Percentiles rank a stretch among this genome's conserved stretches.
These are phyloP conservation scores for Lyophyllum shimeji DNA, from an alignment of 768 basidiomycete genomes.

Conservation along the genomic window DNA sequence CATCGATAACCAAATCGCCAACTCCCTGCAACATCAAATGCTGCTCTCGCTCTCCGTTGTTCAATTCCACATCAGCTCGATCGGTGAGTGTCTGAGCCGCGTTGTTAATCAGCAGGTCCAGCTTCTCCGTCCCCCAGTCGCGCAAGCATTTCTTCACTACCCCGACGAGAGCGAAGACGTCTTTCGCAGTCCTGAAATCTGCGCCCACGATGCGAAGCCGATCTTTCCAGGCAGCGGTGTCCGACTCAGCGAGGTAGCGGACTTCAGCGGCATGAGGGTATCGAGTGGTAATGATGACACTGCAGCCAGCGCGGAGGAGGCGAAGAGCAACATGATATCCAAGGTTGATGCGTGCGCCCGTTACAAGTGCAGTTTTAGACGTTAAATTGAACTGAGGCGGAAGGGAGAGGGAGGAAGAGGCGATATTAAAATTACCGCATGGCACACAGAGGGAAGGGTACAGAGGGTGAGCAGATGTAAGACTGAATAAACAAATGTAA, in stretches of 20 bases:
- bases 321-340: conserved; percentile 31
- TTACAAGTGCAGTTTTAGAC: conserved; percentile 28
- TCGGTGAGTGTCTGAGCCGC: conserved; percentile 36
- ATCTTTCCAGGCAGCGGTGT: conserved; percentile 24
- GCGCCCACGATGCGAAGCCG: conserved; percentile 30
- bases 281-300: conserved; percentile 28
- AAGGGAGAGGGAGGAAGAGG: conserved; percentile 26
- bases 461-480: conserved; percentile 19
- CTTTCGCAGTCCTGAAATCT: conserved; percentile 33
- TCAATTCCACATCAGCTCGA: conserved; percentile 23
- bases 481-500: conserved; percentile 27
- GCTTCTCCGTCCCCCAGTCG: conserved; percentile 18
- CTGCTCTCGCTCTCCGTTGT: conserved; percentile 24
- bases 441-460: conserved; percentile 26
- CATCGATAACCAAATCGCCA: conserved; percentile 9
- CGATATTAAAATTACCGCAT: conserved; percentile 29
- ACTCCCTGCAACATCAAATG: conserved; percentile 7
- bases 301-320: conserved; percentile 30
- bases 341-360: conserved; percentile 34
- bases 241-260: conserved; percentile 27
- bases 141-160: conserved; percentile 21
- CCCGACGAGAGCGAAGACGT: conserved; percentile 29
- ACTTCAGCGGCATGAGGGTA: conserved; percentile 32
- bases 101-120: conserved; percentile 34
- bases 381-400: conserved; percentile 23